Evolutionary conservation across 139 green algal species (phyloP), one percentile per base, ranked within the genome.

Genomic region (Chlorella sp.): DNA sequence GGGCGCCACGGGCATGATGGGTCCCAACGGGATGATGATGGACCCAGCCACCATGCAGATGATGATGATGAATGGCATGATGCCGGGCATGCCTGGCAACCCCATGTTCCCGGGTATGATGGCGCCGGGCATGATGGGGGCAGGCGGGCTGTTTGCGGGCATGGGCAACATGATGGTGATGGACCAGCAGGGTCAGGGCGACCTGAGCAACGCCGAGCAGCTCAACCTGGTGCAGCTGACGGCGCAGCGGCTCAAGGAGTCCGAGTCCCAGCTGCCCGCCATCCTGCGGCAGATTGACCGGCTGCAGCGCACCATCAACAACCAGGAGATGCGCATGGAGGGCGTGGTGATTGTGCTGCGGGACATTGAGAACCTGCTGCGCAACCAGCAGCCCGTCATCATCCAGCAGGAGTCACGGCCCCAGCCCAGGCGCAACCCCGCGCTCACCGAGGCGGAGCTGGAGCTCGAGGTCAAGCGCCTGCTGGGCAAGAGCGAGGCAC

Each of bases 361-460:
- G 20, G 80, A 85, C 75, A 82, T 85, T 10, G 80, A 85, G 75
- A 82, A 81, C 80, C 68, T 85, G 75, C 69, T 85, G 33, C 80
- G 80, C n/a, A 85, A 85, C 75, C 80, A 85, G 75, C 75, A 82
- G 75, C 80, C 80, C 2, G 80, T 85, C 33, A 66, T 85, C 31
- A 79, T 85, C 60, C 67, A 77, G 31, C 79, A 84, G 55, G 79
- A 84, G 64, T 55, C 76, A 59, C 60, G 71, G 67, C 74, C 69
- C 5, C 20, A 22, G 50, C 62, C 62, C 27, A 62, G 70, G 3
- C 50, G 75, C 23, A 49, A 35, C 24, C 33, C 35, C 26, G 73
- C 70, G 34, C 64, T 81, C 2, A 77, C 74, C 29, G 79, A 85
- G 71, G 79, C 79, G 30, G 79, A 85, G 71, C 79, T 85, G 68